Conservation (phyloP, 495 filamentous ascomycete genomes). For the Coniosporium apollinis region DNA sequence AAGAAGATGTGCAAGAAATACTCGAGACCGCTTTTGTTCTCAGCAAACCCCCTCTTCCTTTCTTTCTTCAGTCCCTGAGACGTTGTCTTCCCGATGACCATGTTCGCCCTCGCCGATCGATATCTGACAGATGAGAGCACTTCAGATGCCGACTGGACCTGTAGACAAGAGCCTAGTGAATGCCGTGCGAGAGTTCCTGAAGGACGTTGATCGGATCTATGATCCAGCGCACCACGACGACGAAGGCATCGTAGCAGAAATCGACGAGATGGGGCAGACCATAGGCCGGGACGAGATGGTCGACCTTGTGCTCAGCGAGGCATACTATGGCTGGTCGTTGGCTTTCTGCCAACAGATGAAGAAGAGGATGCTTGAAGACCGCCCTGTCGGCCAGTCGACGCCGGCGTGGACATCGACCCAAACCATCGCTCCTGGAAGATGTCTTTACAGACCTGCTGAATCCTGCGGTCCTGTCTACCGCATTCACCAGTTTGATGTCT, state of each 20-base stretch:
- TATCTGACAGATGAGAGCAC: constrained; percentile 50
- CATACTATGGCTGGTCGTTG: constrained; percentile 77
- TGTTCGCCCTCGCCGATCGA: constrained; percentile 58
- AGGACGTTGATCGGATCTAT: constrained; percentile 49
- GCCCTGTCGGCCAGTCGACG: too few relatives aligned
- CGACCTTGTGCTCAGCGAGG: constrained; percentile 43
- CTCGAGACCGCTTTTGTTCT: too few relatives aligned
- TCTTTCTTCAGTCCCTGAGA: too few relatives aligned
- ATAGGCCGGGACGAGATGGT: constrained; percentile 43
- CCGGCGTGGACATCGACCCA: too few relatives aligned
- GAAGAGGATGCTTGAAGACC: constrained; percentile 2
- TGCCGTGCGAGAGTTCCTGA: constrained; percentile 51
- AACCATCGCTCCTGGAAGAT: too few relatives aligned
- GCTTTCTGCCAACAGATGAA: constrained; percentile 73
- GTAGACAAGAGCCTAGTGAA: constrained; percentile 46
- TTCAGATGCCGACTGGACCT: constrained; percentile 59
- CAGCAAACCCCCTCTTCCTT: too few relatives aligned
- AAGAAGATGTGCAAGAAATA: constrained; percentile 58
- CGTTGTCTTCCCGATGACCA: too few relatives aligned
- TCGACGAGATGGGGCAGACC: constrained; percentile 58
- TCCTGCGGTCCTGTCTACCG: too few relatives aligned
- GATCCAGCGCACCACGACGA: constrained; percentile 24
- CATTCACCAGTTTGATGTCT: too few relatives aligned
- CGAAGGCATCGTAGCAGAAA: constrained; percentile 31
- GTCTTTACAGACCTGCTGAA: too few relatives aligned